A percentile compares a stretch with the other conserved stretches of the same genome.
phyloP scores from a whole-genome alignment of 495 filamentous ascomycete genomes.

The Trichoderma parareesei region DNA sequence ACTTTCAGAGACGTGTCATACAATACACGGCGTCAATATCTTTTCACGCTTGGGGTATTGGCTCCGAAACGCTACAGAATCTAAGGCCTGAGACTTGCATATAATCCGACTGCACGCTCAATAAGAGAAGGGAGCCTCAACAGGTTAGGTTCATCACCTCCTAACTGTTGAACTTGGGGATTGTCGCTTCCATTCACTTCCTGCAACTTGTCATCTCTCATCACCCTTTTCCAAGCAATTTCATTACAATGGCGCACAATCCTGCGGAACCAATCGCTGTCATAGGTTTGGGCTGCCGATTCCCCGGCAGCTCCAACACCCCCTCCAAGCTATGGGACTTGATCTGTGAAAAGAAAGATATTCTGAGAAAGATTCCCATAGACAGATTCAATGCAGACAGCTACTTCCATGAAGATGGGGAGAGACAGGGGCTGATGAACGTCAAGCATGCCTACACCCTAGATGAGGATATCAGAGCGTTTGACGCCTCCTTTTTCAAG shows the following conservation, averaged over 20 bases:
- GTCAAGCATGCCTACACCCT: constrained; percentile 37
- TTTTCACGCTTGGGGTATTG: not conserved
- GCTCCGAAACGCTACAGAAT: too few relatives aligned
- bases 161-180: not conserved
- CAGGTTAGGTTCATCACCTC: not conserved
- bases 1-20: not conserved
- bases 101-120: not conserved
- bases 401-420: constrained; percentile 51
- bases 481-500: constrained; percentile 53
- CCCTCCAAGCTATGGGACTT: constrained; percentile 52
- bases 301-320: constrained; percentile 46
- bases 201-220: too few relatives aligned
- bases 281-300: constrained; percentile 51
- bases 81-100: too few relatives aligned
- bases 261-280: constrained; percentile 41
- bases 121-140: not conserved
- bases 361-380: constrained; percentile 48
- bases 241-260: not conserved
- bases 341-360: constrained; percentile 38
- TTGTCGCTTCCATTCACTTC: too few relatives aligned
- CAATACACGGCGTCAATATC: not conserved
- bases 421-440: constrained; percentile 31
- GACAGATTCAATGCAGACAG: constrained; percentile 58
- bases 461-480: constrained; percentile 36
- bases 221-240: too few relatives aligned